Base-by-base conservation (phyloP, 768 basidiomycete genomes). In the Podaxis pistillaris region DNA sequence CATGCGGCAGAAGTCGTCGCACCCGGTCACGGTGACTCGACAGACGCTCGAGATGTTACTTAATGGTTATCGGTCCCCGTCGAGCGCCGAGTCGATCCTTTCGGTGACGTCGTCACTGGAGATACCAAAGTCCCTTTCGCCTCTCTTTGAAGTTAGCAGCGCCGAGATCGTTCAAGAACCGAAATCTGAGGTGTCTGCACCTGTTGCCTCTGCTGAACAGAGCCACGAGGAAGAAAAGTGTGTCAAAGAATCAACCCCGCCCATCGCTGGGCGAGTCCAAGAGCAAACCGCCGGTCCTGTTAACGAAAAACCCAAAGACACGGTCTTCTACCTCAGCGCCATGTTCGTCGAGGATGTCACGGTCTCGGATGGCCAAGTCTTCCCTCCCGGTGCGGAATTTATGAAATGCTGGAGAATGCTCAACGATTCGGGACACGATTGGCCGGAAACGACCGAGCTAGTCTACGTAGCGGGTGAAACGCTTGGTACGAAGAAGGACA, bases 311-410 rank as follows among this genome's bases (percentile, higher is more conserved):
- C 7, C n/a, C 17, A 33, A 28, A 8, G 30, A 53, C 11, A 36
- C 41, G 53, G n/a, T 63, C 33, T 33, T 33, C 13, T 56, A 51
- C 19, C 69, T 89, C 63, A 78, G 78, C 40, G 89, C 90, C 3
- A 75, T 75, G 4, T 88, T 88, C 64, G 63, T 93, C 5, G 78
- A 79, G 38, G 89, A 93, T 69, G 79, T 86, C 44, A 93, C 90
- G 37, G 87, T 91, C 55, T 78, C 83, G 3, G 87, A 90, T 66
- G 92, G 91, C 0, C 90, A 92, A 67, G 73, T 79, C 24, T 89
- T 94, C 70, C 90, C 91, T 33, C 86, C 91, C 6, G 93, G 93
- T 37, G 91, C 90, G 0, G 90, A 91, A 70, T 95, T 94, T 68
- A 83, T 93, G 60, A 94, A 94, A 74, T 86, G 85, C 22, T 95